A percentile compares a stretch with the other conserved stretches of the same genome.
Conservation (phyloP, 2,329 filamentous ascomycete species). For the Fusarium metavorans region DNA sequence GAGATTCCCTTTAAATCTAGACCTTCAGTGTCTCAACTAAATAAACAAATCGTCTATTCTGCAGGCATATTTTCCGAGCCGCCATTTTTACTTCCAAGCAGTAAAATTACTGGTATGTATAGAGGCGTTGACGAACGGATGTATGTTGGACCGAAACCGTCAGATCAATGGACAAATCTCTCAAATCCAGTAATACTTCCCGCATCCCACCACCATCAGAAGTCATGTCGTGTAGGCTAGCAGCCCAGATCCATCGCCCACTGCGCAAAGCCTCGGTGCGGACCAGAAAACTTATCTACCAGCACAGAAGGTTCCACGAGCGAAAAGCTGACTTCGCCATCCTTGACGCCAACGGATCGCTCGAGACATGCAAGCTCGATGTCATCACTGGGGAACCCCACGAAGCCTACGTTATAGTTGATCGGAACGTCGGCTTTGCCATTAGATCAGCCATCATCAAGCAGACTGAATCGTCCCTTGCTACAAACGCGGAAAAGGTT, state of each 20-base stretch:
- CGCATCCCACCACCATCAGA: background rate
- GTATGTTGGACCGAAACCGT: background rate
- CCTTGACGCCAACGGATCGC: slow-evolving; percentile 8
- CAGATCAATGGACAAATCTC: background rate
- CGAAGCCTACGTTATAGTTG: slow-evolving; percentile 21
- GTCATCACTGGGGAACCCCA: slow-evolving; percentile 25
- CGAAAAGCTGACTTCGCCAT: slow-evolving; percentile 26
- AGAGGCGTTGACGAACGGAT: background rate
- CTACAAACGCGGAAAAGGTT: slow-evolving; percentile 14
- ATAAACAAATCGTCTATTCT: fast-evolving
- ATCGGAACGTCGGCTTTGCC: slow-evolving; percentile 11
- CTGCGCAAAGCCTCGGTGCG: background rate
- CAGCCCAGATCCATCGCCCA: background rate
- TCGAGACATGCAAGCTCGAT: slow-evolving; percentile 10
- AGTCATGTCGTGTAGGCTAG: background rate
- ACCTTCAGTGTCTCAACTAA: background rate
- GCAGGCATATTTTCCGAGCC: background rate
- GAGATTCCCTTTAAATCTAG: too few species aligned
- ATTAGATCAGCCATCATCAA: slow-evolving; percentile 10
- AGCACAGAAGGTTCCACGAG: slow-evolving; percentile 15
- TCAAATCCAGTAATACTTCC: background rate
- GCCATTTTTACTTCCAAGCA: too few species aligned
- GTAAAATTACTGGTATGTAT: fast-evolving
- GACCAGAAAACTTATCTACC: background rate
- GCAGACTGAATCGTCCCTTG: slow-evolving; percentile 4